Conservation (phyloP, 1,284 basidiomycete species). For the Uromyces viciae-fabae region DNA sequence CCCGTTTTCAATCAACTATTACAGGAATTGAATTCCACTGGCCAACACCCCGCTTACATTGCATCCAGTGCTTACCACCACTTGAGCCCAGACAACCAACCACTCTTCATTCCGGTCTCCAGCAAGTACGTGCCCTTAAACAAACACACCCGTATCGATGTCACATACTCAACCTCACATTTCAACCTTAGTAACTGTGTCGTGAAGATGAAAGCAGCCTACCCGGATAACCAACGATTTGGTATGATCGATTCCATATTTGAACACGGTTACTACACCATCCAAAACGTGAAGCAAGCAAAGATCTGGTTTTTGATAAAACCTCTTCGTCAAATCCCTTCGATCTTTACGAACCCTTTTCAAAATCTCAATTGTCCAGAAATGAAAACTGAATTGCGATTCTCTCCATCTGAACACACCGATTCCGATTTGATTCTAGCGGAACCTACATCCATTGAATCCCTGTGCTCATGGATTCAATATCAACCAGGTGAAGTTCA, state of each 20-base stretch:
- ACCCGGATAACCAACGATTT: neutral
- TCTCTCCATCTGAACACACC: neutral
- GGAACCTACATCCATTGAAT: neutral
- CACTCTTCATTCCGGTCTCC: neutral
- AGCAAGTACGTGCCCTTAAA: neutral
- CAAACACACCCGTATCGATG: neutral
- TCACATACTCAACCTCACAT: neutral
- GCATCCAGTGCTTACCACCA: neutral
- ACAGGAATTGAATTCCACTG: neutral
- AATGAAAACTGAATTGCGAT: neutral
- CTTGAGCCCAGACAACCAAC: neutral
- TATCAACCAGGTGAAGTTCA: neutral
- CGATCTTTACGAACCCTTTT: neutral
- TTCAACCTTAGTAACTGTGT: neutral
- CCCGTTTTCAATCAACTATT: neutral
- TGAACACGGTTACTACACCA: neutral
- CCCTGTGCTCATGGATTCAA: neutral
- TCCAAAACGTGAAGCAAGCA: neutral
- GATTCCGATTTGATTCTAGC: neutral
- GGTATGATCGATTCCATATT: neutral
- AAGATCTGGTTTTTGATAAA: neutral
- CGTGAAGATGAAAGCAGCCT: neutral
- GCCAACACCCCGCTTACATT: neutral
- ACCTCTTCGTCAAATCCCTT: neutral
- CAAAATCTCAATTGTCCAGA: neutral